Evolutionary conservation across 306 rosid genomes (phyloP), one percentile per base, ranked within the genome.

Genomic region (Prunus mume): DNA sequence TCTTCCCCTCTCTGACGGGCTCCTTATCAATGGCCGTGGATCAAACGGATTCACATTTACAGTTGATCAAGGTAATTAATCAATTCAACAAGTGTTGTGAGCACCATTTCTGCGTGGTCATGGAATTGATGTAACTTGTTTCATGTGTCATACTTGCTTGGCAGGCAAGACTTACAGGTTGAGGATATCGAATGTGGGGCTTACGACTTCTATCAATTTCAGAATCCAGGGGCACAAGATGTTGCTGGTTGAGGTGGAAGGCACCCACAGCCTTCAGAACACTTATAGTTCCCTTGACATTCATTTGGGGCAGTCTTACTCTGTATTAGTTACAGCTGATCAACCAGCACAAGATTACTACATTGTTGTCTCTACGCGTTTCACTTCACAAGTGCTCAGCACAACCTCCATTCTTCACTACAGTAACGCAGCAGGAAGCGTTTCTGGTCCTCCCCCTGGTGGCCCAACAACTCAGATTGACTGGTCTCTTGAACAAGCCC

Each of bases 181-280:
- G 49, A 68, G 97, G 46, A 90, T 91, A 77, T 93, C 97, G 1
- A 93, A 93, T 32, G 98, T 93, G 76, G 98, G 98, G 60, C 80
- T 91, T 49, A 75, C 87, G 49, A 88, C 92, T 25, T 86, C 97
- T 2, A 87, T 93, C 50, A 93, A 93, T 74, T 87, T 93, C 75
- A 88, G 98, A 85, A 88, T 93, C 73, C 91, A 93, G 80, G 97
- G 96, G 61, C 98, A 91, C 81, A 91, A 85, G 82, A 80, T 93
- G 89, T 19, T 76, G 64, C 82, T 93, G 65, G 92, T 90, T 30
- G 98, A 93, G 88, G 93, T 93, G 60, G 98, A 93, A 91, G 98
- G 98, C 82, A 84, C 87, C 10, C 98, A 93, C 84, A 69, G 90
- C 2, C 88, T 91, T 51, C 98, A 93, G 70, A 91, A 88, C 83